Evolutionary conservation across 2,329 filamentous ascomycete genomes (phyloP).

Genomic region (Sporothrix sp.): DNA sequence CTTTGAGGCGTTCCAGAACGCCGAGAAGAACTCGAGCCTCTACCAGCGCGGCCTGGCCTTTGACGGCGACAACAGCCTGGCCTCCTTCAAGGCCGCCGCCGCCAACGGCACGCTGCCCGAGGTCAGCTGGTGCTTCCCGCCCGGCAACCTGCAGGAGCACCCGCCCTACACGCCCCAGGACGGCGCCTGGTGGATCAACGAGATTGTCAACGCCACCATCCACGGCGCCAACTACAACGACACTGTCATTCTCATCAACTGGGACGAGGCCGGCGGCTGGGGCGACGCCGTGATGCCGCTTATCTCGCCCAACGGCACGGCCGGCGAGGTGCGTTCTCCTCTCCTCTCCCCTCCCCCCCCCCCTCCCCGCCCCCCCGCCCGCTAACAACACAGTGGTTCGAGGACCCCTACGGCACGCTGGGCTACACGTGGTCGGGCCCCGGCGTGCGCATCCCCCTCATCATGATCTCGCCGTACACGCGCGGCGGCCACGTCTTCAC

Average conservation of each 20-base stretch:
- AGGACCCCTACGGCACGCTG: constrained; percentile 32
- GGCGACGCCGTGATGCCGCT: constrained; percentile 46
- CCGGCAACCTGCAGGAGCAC: constrained; percentile 42
- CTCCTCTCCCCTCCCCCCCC: no score
- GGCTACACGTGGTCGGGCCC: constrained; percentile 28
- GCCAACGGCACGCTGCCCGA: constrained; percentile 41
- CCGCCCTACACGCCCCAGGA: constrained; percentile 43
- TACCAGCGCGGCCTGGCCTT: constrained; percentile 37
- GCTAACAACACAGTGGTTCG: constrained; percentile 34
- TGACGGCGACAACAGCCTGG: constrained; percentile 30
- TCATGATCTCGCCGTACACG: constrained; percentile 47
- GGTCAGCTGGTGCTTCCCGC: constrained; percentile 42
- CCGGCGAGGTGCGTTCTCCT: constrained; percentile 20
- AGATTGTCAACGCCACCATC: constrained; percentile 40
- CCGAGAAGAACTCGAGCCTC: constrained; percentile 30
- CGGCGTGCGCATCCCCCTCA: constrained; percentile 43
- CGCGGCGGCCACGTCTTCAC: constrained; percentile 44
- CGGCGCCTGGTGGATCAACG: constrained; percentile 45
- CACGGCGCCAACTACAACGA: constrained; percentile 38
- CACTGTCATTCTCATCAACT: constrained; percentile 41
- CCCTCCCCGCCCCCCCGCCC: background rate
- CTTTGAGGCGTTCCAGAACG: constrained; percentile 43
- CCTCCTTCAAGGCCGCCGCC: constrained; percentile 40
- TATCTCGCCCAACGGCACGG: constrained; percentile 37
- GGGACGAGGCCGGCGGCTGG: constrained; percentile 44